Percentiles rank a stretch among this genome's conserved stretches.
These are phyloP conservation scores for Solanum hybrid DNA, from an alignment of 305 asterid genomes.

Conservation along the genomic window DNA sequence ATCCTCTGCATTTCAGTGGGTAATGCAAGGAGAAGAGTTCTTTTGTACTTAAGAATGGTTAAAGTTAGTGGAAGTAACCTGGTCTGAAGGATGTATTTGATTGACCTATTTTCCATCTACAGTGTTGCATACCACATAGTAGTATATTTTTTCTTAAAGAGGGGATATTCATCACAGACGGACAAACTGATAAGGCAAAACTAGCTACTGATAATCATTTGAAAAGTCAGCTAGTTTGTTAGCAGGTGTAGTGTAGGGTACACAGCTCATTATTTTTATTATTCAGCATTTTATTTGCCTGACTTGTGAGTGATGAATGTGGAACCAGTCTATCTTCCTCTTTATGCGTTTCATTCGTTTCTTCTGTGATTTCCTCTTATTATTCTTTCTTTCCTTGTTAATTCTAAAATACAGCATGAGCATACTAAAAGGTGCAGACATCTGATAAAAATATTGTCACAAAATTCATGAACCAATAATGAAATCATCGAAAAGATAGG, in stretches of 20 bases:
- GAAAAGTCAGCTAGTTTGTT: not conserved
- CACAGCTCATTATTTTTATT: not conserved
- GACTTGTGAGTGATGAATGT: not conserved
- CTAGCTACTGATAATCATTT: not conserved
- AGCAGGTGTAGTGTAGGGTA: not conserved
- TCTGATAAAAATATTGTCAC: not conserved
- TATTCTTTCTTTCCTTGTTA: not conserved
- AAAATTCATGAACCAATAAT: not conserved
- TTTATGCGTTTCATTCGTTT: not conserved
- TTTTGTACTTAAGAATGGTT: not conserved
- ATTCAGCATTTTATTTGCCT: not conserved
- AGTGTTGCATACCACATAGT: not conserved
- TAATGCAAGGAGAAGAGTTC: not conserved
- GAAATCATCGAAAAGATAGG: not conserved
- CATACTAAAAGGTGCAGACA: not conserved
- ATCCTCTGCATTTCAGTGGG: not conserved
- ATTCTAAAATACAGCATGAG: not conserved
- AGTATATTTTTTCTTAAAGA: not conserved
- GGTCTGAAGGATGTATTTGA: not conserved
- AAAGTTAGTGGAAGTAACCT: not conserved
- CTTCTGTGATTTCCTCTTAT: not conserved
- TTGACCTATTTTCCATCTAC: not conserved
- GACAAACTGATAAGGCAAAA: not conserved
- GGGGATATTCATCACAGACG: not conserved
- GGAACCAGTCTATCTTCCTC: not conserved